Conservation (phyloP, 257 asterid genomes). For the Plectranthus barbatus region DNA sequence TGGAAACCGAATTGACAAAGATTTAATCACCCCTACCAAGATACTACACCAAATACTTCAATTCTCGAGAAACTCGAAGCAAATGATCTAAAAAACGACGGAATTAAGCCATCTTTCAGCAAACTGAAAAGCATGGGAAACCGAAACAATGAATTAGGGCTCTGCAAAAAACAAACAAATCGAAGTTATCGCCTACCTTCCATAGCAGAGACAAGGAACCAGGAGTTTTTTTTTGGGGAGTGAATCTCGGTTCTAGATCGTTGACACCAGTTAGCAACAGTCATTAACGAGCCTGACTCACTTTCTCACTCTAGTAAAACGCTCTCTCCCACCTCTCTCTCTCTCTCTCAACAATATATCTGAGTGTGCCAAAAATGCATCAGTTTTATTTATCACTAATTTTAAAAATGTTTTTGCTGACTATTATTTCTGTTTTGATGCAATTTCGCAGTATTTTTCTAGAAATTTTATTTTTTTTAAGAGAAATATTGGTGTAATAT, state of each 20-base stretch:
- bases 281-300: slow-evolving; percentile 17
- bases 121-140: slow-evolving; percentile 3
- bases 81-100: not conserved
- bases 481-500: not conserved
- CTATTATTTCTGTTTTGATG: not conserved
- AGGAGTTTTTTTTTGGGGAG: slow-evolving; percentile 7
- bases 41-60: not conserved
- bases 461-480: no score
- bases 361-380: slow-evolving; percentile 16
- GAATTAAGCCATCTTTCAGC: slow-evolving; percentile 18
- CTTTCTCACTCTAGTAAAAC: slow-evolving; percentile 9
- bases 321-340: not conserved
- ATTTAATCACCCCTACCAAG: slow-evolving; percentile 3
- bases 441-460: no score
- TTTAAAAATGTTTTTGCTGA: not conserved
- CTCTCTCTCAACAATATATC: not conserved
- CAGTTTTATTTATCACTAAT: slow-evolving; percentile 12
- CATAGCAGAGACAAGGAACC: slow-evolving; percentile 19
- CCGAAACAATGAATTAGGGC: slow-evolving; percentile 12
- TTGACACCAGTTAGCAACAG: slow-evolving; percentile 31
- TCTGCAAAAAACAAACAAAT: not conserved
- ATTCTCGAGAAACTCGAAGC: not conserved
- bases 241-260: slow-evolving; percentile 20
- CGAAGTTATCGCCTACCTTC: slow-evolving; percentile 23
- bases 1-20: not conserved